phyloP scores from a whole-genome alignment of 768 basidiomycete species.

The Termitomyces sp. region DNA sequence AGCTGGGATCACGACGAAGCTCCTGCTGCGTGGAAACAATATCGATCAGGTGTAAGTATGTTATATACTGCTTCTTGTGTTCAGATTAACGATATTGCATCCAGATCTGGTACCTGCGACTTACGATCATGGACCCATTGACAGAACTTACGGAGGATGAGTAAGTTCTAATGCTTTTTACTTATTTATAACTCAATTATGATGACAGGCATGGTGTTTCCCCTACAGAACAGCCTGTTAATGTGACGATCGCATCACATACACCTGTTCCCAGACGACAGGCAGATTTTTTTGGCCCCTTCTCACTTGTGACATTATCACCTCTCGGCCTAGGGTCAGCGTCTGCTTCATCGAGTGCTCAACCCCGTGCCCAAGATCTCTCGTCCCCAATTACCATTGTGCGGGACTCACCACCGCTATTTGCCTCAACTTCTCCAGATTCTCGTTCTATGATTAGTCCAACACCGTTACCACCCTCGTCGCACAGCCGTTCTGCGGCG shows the following conservation, averaged over 20 bases:
- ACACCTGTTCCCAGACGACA: background rate
- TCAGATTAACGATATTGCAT: background rate
- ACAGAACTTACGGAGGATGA: background rate
- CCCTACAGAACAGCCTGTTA: background rate
- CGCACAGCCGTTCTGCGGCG: conserved; percentile 10
- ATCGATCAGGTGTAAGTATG: conserved; percentile 13
- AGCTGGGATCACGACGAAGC: conserved; percentile 42
- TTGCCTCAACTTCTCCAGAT: conserved; percentile 1
- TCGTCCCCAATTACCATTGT: background rate
- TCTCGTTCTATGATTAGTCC: conserved; percentile 5
- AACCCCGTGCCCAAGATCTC: background rate
- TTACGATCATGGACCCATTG: background rate
- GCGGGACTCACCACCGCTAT: conserved; percentile 1
- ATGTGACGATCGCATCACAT: background rate
- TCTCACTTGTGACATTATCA: conserved; percentile 12
- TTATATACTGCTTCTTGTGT: background rate
- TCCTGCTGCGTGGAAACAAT: conserved; percentile 29
- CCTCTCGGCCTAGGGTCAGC: background rate
- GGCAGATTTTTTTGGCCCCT: conserved; percentile 1
- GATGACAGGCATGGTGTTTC: background rate
- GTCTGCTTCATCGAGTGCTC: background rate
- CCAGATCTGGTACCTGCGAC: conserved; percentile 9
- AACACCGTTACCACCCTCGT: conserved; percentile 1
- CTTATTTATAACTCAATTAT: background rate
- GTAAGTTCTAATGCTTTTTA: background rate